A percentile compares a stretch with the other conserved stretches of the same genome.
Conservation (phyloP, 2,329 filamentous ascomycete genomes). For the Neofusicoccum laricinum region DNA sequence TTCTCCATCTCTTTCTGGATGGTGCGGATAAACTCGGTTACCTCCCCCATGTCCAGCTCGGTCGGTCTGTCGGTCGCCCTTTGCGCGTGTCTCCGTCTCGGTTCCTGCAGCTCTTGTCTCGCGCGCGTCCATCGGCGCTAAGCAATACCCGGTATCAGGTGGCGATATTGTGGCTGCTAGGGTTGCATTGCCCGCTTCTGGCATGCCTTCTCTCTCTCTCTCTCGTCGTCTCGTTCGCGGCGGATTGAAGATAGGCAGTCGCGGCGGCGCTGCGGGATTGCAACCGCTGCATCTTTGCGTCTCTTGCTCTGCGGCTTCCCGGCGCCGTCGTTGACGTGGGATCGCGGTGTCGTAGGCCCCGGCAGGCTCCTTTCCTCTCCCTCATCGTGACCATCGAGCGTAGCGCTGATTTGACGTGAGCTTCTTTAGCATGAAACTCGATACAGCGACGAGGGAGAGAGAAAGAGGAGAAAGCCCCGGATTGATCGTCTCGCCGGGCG, state of each 20-base stretch:
- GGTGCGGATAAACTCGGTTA: background rate
- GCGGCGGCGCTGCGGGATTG: background rate
- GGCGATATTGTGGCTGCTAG: constrained; percentile 7
- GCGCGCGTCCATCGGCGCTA: background rate
- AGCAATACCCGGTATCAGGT: constrained; percentile 1
- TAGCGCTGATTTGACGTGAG: constrained; percentile 1
- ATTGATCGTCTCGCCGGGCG: background rate
- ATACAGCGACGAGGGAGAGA: background rate
- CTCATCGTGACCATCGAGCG: no score
- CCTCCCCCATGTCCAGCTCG: background rate
- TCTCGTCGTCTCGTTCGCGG: background rate
- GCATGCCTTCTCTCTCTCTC: background rate
- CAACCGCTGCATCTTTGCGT: background rate
- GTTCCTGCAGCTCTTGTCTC: constrained; percentile 3
- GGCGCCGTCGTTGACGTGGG: background rate
- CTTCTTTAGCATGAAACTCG: background rate
- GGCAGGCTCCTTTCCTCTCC: background rate
- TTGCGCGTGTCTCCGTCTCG: background rate
- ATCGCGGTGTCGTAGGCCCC: background rate
- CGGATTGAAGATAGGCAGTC: background rate
- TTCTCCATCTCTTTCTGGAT: background rate
- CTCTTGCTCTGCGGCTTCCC: background rate
- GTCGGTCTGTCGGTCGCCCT: background rate
- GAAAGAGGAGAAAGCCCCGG: background rate
- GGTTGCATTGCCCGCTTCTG: background rate